phyloP scores from a whole-genome alignment of 2,329 filamentous ascomycete species.

The Cladosporium sp. region DNA sequence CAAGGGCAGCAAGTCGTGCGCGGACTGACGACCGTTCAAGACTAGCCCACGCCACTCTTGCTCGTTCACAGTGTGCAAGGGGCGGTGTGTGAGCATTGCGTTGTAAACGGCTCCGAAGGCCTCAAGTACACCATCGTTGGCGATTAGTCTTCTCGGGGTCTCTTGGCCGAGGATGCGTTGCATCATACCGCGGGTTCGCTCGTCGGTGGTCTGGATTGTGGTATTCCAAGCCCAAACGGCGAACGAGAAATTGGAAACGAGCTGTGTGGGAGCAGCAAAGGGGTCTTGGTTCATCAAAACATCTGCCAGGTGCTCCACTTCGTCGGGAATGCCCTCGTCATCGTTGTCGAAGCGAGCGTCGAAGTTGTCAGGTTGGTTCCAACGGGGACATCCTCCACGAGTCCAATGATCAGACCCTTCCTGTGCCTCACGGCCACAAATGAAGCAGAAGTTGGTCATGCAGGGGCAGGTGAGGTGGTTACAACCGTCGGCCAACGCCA shows the following conservation, averaged over 20 bases:
- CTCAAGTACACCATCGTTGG: no score
- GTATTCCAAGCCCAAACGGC: neutral
- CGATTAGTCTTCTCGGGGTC: no score
- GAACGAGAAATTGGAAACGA: neutral
- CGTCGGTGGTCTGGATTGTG: neutral
- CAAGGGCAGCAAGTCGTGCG: no score
- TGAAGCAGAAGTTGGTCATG: conserved; percentile 8
- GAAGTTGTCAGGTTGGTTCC: no score
- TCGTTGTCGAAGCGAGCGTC: neutral
- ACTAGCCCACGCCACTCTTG: no score
- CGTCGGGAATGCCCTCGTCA: neutral
- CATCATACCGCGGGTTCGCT: neutral
- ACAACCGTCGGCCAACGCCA: neutral
- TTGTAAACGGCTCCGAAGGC: no score
- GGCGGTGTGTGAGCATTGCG: no score
- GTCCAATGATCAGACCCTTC: neutral
- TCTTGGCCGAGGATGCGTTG: neutral
- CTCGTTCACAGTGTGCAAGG: no score
- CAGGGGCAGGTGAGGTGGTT: conserved; percentile 14
- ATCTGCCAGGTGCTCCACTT: no score
- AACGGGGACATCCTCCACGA: neutral
- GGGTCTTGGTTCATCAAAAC: no score
- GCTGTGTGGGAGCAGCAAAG: no score
- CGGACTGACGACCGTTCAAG: no score
- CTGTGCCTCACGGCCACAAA: conserved; percentile 4